Base-by-base conservation (phyloP, 108 stramenopile species). In the Pinguiococcus pyrenoidosus region DNA sequence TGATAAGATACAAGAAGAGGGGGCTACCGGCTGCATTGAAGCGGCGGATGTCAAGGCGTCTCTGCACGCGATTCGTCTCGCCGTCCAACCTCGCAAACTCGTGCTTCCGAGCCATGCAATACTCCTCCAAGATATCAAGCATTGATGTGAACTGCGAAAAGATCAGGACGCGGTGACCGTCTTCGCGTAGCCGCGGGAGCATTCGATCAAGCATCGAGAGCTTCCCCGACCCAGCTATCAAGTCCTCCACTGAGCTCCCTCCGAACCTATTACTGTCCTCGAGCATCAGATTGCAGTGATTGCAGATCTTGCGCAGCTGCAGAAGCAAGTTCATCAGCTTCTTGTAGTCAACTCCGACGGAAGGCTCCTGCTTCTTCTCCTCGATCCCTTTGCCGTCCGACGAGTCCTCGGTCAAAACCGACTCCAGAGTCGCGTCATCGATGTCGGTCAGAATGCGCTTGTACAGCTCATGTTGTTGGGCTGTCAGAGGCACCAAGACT, bases 401-500 rank as follows among this genome's bases (percentile, higher is more conserved):
- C 27, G n/a, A n/a, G n/a, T n/a, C n/a, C n/a, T n/a, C n/a, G n/a
- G n/a, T n/a, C n/a, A n/a, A n/a, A n/a, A n/a, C n/a, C n/a, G n/a
- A n/a, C n/a, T n/a, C n/a, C n/a, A n/a, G n/a, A n/a, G n/a, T n/a
- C n/a, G n/a, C n/a, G n/a, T n/a, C n/a, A n/a, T n/a, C 32, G 20
- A 35, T n/a, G 0, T 6, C 35, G 16, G 45, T 43, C 5, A 64
- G 45, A 21, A 64, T 45, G 29, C 53, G 54, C 44, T 71, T 78
- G 62, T 99, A 99, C 81, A 87, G 86, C 39, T 87, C 72, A 37
- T 74, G 81, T 65, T 99, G 97, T 86, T 83, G 84, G 29, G 75
- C 67, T 4, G 90, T 85, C 33, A 99, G 64, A 8, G 85, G 83
- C 1, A 66, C 54, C 77, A 92, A 77, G 2, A 66, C 21, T 32